A percentile compares a stretch with the other conserved stretches of the same genome.
Evolutionary conservation across 108 stramenopile genomes (phyloP).

Genomic region (Mediolabrus comicus): DNA sequence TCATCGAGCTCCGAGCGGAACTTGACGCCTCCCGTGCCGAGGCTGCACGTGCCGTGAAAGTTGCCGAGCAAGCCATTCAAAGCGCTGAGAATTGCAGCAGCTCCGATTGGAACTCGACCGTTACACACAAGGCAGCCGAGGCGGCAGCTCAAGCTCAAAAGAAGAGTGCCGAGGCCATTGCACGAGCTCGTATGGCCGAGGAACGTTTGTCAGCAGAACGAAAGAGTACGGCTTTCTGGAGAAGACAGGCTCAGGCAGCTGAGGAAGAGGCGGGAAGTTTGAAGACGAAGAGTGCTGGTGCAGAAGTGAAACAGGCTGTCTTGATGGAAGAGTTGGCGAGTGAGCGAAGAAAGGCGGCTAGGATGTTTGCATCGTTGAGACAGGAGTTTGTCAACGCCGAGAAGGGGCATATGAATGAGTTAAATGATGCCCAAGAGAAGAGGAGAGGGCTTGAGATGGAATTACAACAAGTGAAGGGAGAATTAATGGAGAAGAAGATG

Average conservation of each 20-base stretch:
- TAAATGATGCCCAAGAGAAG: conserved; percentile 32
- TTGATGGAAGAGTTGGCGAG: conserved; percentile 64
- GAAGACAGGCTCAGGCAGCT: conserved; percentile 70
- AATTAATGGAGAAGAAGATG: conserved; percentile 18
- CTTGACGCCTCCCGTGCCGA: conserved; percentile 86
- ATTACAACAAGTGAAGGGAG: conserved; percentile 31
- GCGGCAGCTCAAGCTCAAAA: conserved; percentile 88
- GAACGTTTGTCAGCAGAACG: conserved; percentile 67
- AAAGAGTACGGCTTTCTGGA: conserved; percentile 63
- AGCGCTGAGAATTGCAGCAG: conserved; percentile 80
- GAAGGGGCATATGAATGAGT: conserved; percentile 32
- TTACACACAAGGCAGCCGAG: conserved; percentile 90
- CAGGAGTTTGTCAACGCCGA: conserved; percentile 38
- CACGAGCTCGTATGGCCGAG: conserved; percentile 76
- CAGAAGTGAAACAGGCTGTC: conserved; percentile 74
- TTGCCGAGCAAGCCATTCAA: conserved; percentile 91
- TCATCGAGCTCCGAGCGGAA: conserved; percentile 70
- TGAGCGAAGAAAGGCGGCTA: conserved; percentile 48
- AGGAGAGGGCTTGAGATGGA: conserved; percentile 60
- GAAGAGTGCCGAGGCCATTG: conserved; percentile 81
- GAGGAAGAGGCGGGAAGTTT: conserved; percentile 77
- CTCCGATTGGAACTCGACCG: conserved; percentile 84
- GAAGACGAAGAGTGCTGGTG: conserved; percentile 80
- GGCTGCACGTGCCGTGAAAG: conserved; percentile 86
- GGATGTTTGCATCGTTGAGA: conserved; percentile 43